Percentiles rank a stretch among this genome's conserved stretches.
These are phyloP conservation scores for Kodamaea plutei DNA, from an alignment of 1,139 yeast genomes.

Conservation along the genomic window DNA sequence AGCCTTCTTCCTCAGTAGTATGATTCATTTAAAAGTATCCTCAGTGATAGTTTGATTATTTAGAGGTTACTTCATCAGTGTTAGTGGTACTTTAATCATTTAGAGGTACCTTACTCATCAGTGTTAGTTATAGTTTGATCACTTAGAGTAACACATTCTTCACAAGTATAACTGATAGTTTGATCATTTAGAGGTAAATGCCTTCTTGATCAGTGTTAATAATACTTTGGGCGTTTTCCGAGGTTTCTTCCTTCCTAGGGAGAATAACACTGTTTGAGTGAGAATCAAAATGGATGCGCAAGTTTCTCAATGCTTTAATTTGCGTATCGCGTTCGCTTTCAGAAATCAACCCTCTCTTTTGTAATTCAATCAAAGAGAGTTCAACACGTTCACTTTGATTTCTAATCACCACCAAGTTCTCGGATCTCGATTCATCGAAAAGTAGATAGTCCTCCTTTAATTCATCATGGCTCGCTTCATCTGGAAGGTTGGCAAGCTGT, in stretches of 20 bases:
- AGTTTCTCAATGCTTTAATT: neutral
- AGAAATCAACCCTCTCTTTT: slow-evolving; percentile 22
- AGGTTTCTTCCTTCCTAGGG: too few species aligned
- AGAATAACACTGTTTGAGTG: too few species aligned
- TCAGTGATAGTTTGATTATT: too few species aligned
- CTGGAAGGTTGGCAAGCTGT: slow-evolving; percentile 9
- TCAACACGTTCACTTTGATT: slow-evolving; percentile 25
- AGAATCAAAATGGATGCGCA: neutral
- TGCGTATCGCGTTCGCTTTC: slow-evolving; percentile 1
- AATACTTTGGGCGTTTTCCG: too few species aligned
- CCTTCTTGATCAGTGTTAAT: neutral
- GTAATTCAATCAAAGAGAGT: slow-evolving; percentile 23
- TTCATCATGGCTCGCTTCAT: slow-evolving; percentile 10
- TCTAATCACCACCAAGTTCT: slow-evolving; percentile 29
- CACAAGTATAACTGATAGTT: too few species aligned
- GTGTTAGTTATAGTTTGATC: too few species aligned
- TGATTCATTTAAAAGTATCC: too few species aligned
- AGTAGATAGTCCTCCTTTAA: slow-evolving; percentile 23
- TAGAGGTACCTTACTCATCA: too few species aligned
- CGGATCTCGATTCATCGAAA: slow-evolving; percentile 29
- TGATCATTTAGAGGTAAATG: neutral
- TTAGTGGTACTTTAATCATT: too few species aligned
- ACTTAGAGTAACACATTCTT: too few species aligned
- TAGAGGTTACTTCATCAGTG: too few species aligned
- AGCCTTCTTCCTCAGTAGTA: too few species aligned